Evolutionary conservation across 78 protist species (phyloP).

Genomic region (Dictyostelium brefeldianum): DNA sequence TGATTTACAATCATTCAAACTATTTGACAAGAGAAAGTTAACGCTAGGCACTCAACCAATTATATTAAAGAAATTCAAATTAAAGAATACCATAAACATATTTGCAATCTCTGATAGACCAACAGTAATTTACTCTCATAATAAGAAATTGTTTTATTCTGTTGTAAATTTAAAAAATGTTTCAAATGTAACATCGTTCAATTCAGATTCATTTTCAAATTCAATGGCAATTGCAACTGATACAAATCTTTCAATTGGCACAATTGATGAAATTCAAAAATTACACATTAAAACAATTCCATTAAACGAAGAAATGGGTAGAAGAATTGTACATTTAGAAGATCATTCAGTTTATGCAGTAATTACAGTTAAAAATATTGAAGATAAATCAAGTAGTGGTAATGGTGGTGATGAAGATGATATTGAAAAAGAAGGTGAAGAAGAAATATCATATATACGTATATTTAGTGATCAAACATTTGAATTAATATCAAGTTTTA

Average conservation of each 20-base stretch:
- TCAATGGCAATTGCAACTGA: conserved; percentile 90
- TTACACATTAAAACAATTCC: conserved; percentile 93
- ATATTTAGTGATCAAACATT: conserved; percentile 88
- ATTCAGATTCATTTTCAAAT: conserved; percentile 80
- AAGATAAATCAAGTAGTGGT: background rate
- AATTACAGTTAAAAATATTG: conserved; percentile 3
- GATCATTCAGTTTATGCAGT: conserved; percentile 52
- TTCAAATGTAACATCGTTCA: conserved; percentile 85
- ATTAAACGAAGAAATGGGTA: conserved; percentile 88
- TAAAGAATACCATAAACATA: conserved; percentile 71
- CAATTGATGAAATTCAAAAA: conserved; percentile 94
- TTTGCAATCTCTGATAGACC: conserved; percentile 95
- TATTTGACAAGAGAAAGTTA: conserved; percentile 86
- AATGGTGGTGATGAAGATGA: background rate
- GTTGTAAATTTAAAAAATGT: conserved; percentile 88
- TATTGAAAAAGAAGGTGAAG: background rate
- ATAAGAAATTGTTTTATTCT: conserved; percentile 86
- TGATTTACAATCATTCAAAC: conserved; percentile 24
- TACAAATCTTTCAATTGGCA: conserved; percentile 66
- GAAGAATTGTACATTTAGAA: conserved; percentile 83
- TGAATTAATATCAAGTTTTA: conserved; percentile 39
- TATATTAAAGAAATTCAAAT: conserved; percentile 55
- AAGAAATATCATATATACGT: conserved; percentile 17
- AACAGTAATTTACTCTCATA: conserved; percentile 87
- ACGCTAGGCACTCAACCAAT: conserved; percentile 93